Percentiles rank a stretch among this genome's conserved stretches.
phyloP scores from a whole-genome alignment of 352 stramenopile species.

The Phytopythium cucurbitacearum region DNA sequence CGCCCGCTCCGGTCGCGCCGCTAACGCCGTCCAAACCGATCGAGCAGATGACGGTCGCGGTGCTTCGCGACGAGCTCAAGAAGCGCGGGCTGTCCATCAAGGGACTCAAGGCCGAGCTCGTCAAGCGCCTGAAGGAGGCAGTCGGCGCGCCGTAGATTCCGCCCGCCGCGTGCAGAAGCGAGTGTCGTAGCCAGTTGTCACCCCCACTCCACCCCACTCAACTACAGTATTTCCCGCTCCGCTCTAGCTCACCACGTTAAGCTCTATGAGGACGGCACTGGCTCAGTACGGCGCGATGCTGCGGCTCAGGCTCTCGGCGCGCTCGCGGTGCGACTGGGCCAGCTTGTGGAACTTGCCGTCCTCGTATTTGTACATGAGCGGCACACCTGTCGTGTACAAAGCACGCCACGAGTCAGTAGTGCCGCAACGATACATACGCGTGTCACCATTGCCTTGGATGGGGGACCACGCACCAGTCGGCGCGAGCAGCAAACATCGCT shows the following conservation, averaged over 20 bases:
- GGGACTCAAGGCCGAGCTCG: slow-evolving; percentile 79
- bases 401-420: too few species aligned
- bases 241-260: too few species aligned
- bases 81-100: slow-evolving; percentile 70
- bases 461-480: slow-evolving; percentile 43
- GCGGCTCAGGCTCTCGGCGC: slow-evolving; percentile 66
- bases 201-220: too few species aligned
- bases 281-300: slow-evolving; percentile 62
- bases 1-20: slow-evolving; percentile 20
- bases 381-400: slow-evolving; percentile 37
- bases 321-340: slow-evolving; percentile 63
- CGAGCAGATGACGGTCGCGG: slow-evolving; percentile 68
- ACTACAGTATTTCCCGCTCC: too few species aligned
- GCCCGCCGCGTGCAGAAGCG: too few species aligned
- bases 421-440: too few species aligned
- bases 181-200: too few species aligned
- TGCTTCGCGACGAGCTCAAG: slow-evolving; percentile 73
- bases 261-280: too few species aligned
- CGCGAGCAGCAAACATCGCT: slow-evolving; percentile 67
- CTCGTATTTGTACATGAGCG: slow-evolving; percentile 81
- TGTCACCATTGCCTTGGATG: too few species aligned
- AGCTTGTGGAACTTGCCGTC: slow-evolving; percentile 70
- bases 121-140: slow-evolving; percentile 76
- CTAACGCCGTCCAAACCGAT: slow-evolving; percentile 73
- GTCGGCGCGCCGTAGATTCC: slow-evolving; percentile 23